These are phyloP conservation scores for Pythium vanterpoolii DNA, from an alignment of 352 stramenopile species.

Conservation along the genomic window DNA sequence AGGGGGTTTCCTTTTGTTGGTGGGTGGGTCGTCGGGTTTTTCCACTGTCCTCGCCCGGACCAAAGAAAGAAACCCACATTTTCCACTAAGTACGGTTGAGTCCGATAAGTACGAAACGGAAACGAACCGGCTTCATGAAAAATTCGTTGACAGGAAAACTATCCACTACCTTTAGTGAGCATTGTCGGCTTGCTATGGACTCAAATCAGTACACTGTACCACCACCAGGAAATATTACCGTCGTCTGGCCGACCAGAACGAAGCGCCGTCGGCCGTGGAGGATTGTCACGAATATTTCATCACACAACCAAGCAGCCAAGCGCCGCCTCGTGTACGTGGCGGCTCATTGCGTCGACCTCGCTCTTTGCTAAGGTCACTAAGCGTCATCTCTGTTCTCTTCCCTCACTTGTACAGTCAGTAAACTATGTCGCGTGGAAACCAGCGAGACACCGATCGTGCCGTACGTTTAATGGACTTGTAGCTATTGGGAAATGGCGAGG, in stretches of 20 bases:
- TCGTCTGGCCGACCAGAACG: no score
- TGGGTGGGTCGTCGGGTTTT: not conserved
- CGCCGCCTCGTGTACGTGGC: conserved; percentile 9
- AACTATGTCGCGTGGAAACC: conserved; percentile 77
- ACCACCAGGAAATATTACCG: not conserved
- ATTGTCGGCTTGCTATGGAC: no score
- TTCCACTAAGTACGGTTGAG: conserved; percentile 9
- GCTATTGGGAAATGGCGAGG: not conserved
- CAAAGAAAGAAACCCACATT: not conserved
- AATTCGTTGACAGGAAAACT: not conserved
- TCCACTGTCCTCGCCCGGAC: no score
- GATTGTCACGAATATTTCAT: not conserved
- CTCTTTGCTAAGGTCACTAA: not conserved
- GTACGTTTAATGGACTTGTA: conserved; percentile 29
- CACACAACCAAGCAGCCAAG: not conserved
- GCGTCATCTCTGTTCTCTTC: not conserved
- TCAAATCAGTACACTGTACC: not conserved
- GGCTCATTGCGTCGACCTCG: not conserved
- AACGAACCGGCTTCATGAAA: not conserved
- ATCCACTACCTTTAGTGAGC: not conserved
- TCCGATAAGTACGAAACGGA: not conserved
- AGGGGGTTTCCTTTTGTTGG: conserved; percentile 8
- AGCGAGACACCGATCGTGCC: conserved; percentile 69
- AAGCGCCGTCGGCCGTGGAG: no score
- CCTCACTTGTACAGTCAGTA: not conserved